Evolutionary conservation across 1,284 basidiomycete species (phyloP), one percentile per base, ranked within the genome.

Genomic region (Tranzscheliella williamsii): DNA sequence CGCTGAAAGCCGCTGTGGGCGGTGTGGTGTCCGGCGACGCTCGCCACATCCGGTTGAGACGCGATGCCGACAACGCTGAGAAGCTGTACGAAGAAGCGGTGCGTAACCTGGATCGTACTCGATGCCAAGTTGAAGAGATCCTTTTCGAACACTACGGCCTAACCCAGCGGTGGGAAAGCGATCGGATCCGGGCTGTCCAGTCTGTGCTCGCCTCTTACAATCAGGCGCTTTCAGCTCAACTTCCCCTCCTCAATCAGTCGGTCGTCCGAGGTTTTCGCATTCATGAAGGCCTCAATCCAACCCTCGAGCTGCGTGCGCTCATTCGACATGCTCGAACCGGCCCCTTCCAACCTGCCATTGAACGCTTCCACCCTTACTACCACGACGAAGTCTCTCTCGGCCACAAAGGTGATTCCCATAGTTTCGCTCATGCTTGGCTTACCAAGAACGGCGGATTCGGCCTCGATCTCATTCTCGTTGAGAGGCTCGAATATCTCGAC

Each of bases 351-450:
- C 74, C 74, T 1, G 52, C 57, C 13, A 47, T 68, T 13, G 45
- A 67, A 22, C 67, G 72, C 31, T 76, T 75, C 41, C 64, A 70
- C 18, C 69, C 73, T 2, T 76, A 73, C 46, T 75, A 76, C 46
- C 73, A 76, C 45, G 72, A 75, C 42, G 74, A 76, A 35, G 50
- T 58, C 38, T 54, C 50, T 15, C 38, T 55, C 7, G 51, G 68
- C 13, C 55, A 64, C 12, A 70, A 66, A 33, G 35, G 44, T 2
- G 26, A 46, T 24, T 23, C 46, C 4, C 41, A 52, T 8, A 40
- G 45, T 7, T 35, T 46, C 18, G 62, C 62, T 0, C 26, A 45
- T 11, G 52, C 39, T 20, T 60, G 56, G 55, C 42, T 55, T 16
- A 43, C 60, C 42, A 68, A 70, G 40, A 62, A 51, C 13, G 69